Base-by-base conservation (phyloP, 768 basidiomycete genomes). In the Grammothele lineata region DNA sequence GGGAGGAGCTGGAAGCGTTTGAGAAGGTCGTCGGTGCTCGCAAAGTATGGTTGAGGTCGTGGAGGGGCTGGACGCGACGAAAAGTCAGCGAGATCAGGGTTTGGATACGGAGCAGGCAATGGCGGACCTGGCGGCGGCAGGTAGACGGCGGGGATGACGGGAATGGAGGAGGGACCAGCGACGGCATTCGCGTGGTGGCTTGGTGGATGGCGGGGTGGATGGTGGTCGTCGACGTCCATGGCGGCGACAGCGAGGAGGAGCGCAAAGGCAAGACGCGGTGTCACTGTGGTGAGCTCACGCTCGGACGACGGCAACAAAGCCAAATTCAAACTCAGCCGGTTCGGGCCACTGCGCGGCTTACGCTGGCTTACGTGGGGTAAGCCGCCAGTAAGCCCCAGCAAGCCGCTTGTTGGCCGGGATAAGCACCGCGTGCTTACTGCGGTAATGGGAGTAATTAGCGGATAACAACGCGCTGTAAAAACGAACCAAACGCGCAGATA, bases 21-120 rank as follows among this genome's bases (percentile, higher is more conserved):
- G 46, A 91, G 73, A 42, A 91, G 80, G 66, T 91, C 88, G 59
- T 91, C 80, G 1, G 89, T 89, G 67, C 87, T 87, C 33, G 74
- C 64, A 41, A 91, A 75, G 62, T 77, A 71, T 22, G 72, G 55
- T 39, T 55, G 63, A 27, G 58, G 75, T 32, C 21, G 48, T 14
- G 48, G 41, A 21, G 56, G 54, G 18, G 46, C 51, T 53, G 49
- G 14, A 41, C 24, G 30, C n/a, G 40, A 35, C 10, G 43, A 23
- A 27, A 34, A 41, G 60, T 56, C 49, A 58, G 57, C 50, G 45
- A 40, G 18, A 48, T 44, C 27, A 40, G 33, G 32, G 14, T 19
- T 35, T 24, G 37, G 21, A 15, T 19, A 50, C 41, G 25, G 51
- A 9, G 38, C 45, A 42, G 18, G 52, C 33, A 50, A 39, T 12